These are phyloP conservation scores for Cordyceps sp. DNA, from an alignment of 2,329 filamentous ascomycete genomes.

Conservation along the genomic window DNA sequence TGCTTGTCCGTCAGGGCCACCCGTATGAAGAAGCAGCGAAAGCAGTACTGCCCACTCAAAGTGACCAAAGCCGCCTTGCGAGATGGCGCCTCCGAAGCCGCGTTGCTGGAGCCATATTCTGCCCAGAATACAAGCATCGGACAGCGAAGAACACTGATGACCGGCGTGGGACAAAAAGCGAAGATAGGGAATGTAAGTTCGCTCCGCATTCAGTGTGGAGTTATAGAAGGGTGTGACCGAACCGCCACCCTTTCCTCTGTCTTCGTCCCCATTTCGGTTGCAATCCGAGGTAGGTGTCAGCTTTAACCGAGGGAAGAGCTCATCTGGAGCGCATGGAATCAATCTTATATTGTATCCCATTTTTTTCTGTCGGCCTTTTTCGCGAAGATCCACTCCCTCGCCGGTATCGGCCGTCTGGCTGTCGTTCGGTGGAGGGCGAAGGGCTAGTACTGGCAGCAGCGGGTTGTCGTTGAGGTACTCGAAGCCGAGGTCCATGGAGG, in stretches of 20 bases:
- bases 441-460: slow-evolving; percentile 51
- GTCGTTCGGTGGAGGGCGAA: no score
- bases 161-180: slow-evolving; percentile 56
- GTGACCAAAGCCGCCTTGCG: slow-evolving; percentile 71
- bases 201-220: slow-evolving; percentile 64
- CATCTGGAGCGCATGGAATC: slow-evolving; percentile 54
- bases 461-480: slow-evolving; percentile 55
- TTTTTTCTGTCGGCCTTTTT: slow-evolving; percentile 7
- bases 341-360: slow-evolving; percentile 50
- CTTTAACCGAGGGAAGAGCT: slow-evolving; percentile 55
- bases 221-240: slow-evolving; percentile 74
- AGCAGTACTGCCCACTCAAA: slow-evolving; percentile 81
- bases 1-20: slow-evolving; percentile 52
- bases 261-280: slow-evolving; percentile 38
- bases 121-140: slow-evolving; percentile 73
- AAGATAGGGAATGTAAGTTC: slow-evolving; percentile 56
- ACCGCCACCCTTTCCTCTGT: slow-evolving; percentile 22
- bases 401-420: slow-evolving; percentile 2
- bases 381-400: slow-evolving; percentile 2
- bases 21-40: slow-evolving; percentile 65
- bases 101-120: slow-evolving; percentile 80
- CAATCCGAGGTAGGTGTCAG: slow-evolving; percentile 54
- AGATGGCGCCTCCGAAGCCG: slow-evolving; percentile 55
- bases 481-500: slow-evolving; percentile 42
- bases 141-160: slow-evolving; percentile 55